Evolutionary conservation across 371 early-diverging fungal species (phyloP).

Genomic region (Circinella minor): DNA sequence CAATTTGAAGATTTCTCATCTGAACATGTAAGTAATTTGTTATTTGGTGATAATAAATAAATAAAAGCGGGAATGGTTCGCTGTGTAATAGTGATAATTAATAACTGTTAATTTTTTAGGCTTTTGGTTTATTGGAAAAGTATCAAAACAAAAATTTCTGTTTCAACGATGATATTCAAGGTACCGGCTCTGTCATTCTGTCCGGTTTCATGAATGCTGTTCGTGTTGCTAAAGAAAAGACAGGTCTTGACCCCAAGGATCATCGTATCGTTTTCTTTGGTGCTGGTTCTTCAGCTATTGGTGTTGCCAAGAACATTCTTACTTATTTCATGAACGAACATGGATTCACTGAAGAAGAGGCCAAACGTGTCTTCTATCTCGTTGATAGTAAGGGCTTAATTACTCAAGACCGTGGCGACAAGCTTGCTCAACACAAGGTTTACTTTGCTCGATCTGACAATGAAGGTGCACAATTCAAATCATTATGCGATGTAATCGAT

Average conservation of each 20-base stretch:
- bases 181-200: slow-evolving; percentile 92
- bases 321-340: slow-evolving; percentile 75
- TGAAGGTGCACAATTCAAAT: slow-evolving; percentile 68
- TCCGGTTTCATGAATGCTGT: slow-evolving; percentile 92
- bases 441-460: slow-evolving; percentile 84
- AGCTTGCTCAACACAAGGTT: slow-evolving; percentile 80
- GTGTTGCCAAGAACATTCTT: slow-evolving; percentile 84
- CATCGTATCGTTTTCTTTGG: slow-evolving; percentile 91
- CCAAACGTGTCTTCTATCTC: slow-evolving; percentile 80
- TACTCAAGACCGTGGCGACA: slow-evolving; percentile 85
- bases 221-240: slow-evolving; percentile 46
- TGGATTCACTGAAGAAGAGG: slow-evolving; percentile 71
- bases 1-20: slow-evolving; percentile 95
- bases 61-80: no score
- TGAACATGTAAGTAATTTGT: slow-evolving; percentile 61
- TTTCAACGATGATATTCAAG: slow-evolving; percentile 76
- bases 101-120: slow-evolving; percentile 27
- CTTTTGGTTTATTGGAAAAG: slow-evolving; percentile 72
- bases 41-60: not conserved
- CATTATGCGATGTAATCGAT: slow-evolving; percentile 73
- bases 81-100: not conserved
- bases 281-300: slow-evolving; percentile 89
- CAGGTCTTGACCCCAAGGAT: slow-evolving; percentile 63
- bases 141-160: slow-evolving; percentile 71
- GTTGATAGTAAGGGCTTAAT: slow-evolving; percentile 87